phyloP scores from a whole-genome alignment of 2,329 filamentous ascomycete species.

The Nannizzia gypsea region DNA sequence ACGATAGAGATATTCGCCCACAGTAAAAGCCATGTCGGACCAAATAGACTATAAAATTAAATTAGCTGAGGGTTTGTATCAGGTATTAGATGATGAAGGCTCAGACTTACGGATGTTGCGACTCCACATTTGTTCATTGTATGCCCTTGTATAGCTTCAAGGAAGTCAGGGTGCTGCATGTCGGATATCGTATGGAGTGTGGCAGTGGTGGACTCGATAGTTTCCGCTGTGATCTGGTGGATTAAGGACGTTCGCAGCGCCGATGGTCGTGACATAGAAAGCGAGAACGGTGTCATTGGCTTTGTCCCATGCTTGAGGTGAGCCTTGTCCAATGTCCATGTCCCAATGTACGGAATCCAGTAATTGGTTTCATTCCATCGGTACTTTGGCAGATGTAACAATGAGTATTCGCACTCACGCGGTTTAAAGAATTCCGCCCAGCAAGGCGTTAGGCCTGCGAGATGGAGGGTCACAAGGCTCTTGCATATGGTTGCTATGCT shows the following conservation, averaged over 20 bases:
- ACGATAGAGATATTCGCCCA: neutral
- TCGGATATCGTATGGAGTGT: slow-evolving; percentile 31
- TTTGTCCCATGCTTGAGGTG: slow-evolving; percentile 7
- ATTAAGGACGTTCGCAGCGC: neutral
- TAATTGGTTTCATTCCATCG: slow-evolving; percentile 60
- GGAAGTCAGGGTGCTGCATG: neutral
- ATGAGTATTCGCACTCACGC: slow-evolving; percentile 43
- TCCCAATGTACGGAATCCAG: slow-evolving; percentile 41
- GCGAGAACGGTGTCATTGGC: neutral
- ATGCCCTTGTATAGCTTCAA: neutral
- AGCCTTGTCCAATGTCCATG: slow-evolving; percentile 42
- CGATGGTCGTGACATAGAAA: neutral
- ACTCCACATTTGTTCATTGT: neutral
- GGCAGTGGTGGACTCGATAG: slow-evolving; percentile 45
- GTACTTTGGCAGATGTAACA: slow-evolving; percentile 53
- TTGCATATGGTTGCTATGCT: slow-evolving; percentile 51
- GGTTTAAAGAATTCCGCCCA: slow-evolving; percentile 56
- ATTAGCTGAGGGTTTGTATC: neutral
- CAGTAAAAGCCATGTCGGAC: neutral
- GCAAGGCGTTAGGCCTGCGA: slow-evolving; percentile 50
- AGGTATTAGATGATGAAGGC: neutral
- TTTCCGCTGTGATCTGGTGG: neutral
- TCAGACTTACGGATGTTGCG: neutral
- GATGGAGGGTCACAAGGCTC: slow-evolving; percentile 49
- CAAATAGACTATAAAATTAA: neutral